These are phyloP conservation scores for Pseudogymnoascus sp. DNA, from an alignment of 2,329 filamentous ascomycete species.

Conservation along the genomic window DNA sequence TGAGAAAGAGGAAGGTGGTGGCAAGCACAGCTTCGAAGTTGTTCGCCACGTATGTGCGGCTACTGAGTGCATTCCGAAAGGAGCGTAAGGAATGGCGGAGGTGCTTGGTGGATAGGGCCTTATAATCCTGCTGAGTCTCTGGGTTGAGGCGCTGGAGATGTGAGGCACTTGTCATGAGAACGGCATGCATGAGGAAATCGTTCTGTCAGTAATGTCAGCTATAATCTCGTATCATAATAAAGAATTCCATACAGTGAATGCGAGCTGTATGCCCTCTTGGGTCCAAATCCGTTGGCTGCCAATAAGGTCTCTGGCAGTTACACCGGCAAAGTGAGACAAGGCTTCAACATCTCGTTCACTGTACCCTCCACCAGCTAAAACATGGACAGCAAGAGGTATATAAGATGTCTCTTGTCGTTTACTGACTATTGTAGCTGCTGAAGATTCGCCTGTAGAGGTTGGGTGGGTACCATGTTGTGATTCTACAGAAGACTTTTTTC, in stretches of 20 bases:
- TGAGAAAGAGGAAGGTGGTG: conserved; percentile 15
- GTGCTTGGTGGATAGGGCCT: conserved; percentile 11
- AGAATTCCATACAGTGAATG: conserved; percentile 11
- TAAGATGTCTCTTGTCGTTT: not conserved
- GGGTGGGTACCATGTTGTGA: not conserved
- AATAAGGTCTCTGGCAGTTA: not conserved
- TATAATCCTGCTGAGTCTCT: not conserved
- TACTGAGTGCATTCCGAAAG: conserved; percentile 12
- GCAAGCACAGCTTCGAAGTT: conserved; percentile 16
- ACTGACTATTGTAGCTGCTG: not conserved
- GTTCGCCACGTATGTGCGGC: not conserved
- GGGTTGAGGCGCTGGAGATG: conserved; percentile 1
- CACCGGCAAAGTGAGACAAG: not conserved
- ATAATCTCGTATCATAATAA: not conserved
- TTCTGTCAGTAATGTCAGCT: conserved; percentile 9
- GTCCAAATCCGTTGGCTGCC: conserved; percentile 10
- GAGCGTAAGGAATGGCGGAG: conserved; percentile 13
- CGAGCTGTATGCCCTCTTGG: conserved; percentile 15
- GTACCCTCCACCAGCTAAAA: not conserved
- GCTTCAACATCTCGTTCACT: not conserved
- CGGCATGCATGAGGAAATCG: conserved; percentile 16
- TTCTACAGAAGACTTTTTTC: not conserved
- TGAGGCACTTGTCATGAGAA: conserved; percentile 11
- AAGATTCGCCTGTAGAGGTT: not conserved
- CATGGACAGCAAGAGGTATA: not conserved